Evolutionary conservation across 805 yeast genomes (phyloP).

Genomic region (Alloascoidea hylecoeti): DNA sequence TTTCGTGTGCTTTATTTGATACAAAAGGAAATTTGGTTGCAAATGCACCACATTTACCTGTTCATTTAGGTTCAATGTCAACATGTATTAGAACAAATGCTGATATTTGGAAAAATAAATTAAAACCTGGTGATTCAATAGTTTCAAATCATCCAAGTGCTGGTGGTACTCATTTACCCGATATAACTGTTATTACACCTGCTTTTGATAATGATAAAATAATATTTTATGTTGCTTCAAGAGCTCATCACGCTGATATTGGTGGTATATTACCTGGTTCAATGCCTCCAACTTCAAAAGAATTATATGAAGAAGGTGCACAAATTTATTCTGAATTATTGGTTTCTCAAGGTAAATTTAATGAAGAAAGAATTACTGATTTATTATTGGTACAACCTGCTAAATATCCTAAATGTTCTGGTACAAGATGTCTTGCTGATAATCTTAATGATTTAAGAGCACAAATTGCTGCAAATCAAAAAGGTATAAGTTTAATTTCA

Average conservation of each 20-base stretch:
- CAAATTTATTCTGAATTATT: slow-evolving; percentile 67
- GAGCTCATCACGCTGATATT: slow-evolving; percentile 96
- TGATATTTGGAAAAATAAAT: slow-evolving; percentile 44
- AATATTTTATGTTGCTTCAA: slow-evolving; percentile 79
- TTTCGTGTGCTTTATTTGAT: slow-evolving; percentile 74
- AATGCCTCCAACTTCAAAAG: slow-evolving; percentile 86
- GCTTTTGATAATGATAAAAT: slow-evolving; percentile 43
- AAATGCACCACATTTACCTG: slow-evolving; percentile 83
- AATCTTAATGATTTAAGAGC: slow-evolving; percentile 77
- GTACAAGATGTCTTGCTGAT: slow-evolving; percentile 74
- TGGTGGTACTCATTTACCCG: slow-evolving; percentile 85
- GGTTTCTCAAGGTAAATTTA: slow-evolving; percentile 59
- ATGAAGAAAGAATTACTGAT: slow-evolving; percentile 52
- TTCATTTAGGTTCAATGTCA: slow-evolving; percentile 78
- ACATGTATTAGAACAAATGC: slow-evolving; percentile 62
- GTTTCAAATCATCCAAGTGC: slow-evolving; percentile 71
- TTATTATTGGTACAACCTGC: slow-evolving; percentile 64
- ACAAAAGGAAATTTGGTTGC: slow-evolving; percentile 70
- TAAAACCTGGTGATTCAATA: slow-evolving; percentile 62
- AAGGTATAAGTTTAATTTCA: slow-evolving; percentile 59
- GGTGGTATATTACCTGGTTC: slow-evolving; percentile 90
- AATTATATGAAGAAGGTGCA: slow-evolving; percentile 85
- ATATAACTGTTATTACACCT: slow-evolving; percentile 87
- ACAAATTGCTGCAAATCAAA: slow-evolving; percentile 79
- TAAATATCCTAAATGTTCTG: slow-evolving; percentile 73